Conservation (phyloP, 805 yeast species). For the Priceomyces fermenticarens region DNA sequence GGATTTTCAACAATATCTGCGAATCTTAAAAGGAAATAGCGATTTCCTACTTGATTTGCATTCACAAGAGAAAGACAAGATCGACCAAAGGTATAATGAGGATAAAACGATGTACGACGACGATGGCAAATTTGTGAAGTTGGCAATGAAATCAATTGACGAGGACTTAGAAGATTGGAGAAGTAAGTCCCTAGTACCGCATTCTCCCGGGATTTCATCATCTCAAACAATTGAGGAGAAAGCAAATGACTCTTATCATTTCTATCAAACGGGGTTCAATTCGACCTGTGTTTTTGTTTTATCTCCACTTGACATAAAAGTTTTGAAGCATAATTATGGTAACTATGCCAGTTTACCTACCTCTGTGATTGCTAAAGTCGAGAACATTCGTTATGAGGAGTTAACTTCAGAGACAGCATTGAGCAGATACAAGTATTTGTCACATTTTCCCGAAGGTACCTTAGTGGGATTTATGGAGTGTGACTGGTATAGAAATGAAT, state of each 20-base stretch:
- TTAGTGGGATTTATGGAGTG: slow-evolving; percentile 81
- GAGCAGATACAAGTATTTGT: slow-evolving; percentile 66
- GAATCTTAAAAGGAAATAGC: slow-evolving; percentile 67
- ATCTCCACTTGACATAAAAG: slow-evolving; percentile 76
- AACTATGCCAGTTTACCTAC: slow-evolving; percentile 67
- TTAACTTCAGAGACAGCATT: slow-evolving; percentile 57
- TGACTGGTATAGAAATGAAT: slow-evolving; percentile 59
- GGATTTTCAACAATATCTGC: slow-evolving; percentile 45
- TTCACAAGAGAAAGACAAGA: slow-evolving; percentile 55
- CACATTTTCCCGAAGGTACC: slow-evolving; percentile 83
- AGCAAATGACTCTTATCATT: slow-evolving; percentile 45
- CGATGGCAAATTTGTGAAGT: slow-evolving; percentile 48
- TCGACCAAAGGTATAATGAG: slow-evolving; percentile 49
- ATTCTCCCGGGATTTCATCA: background rate
- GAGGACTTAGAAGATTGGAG: slow-evolving; percentile 39
- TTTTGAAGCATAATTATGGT: slow-evolving; percentile 61
- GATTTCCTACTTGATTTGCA: slow-evolving; percentile 53
- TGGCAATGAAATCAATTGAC: slow-evolving; percentile 58
- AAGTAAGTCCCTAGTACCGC: slow-evolving; percentile 19
- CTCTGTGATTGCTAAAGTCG: slow-evolving; percentile 57
- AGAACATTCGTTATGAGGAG: slow-evolving; percentile 65
- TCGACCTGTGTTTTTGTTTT: slow-evolving; percentile 61
- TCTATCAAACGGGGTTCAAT: slow-evolving; percentile 75
- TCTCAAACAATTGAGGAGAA: background rate
- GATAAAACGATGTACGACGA: slow-evolving; percentile 63